Conservation (phyloP, 768 basidiomycete species). For the Lentinula sp. region DNA sequence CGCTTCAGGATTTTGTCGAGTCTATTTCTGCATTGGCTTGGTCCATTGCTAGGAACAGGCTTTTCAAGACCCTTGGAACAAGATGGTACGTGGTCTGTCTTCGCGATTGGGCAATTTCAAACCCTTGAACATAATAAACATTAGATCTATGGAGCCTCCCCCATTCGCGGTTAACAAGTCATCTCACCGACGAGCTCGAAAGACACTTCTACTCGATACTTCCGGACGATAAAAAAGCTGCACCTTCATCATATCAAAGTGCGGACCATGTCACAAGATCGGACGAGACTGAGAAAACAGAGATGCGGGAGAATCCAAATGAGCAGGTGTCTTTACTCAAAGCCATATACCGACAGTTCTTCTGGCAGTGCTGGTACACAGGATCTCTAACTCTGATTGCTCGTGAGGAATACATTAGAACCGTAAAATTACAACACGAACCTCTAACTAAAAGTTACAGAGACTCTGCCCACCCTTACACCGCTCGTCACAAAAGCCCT, state of each 20-base stretch:
- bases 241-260: neutral
- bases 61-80: slow-evolving; percentile 29
- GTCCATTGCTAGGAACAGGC: slow-evolving; percentile 28
- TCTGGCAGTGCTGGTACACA: slow-evolving; percentile 8
- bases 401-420: neutral
- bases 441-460: slow-evolving; percentile 14
- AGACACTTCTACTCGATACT: slow-evolving; percentile 36
- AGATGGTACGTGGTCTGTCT: slow-evolving; percentile 20
- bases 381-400: slow-evolving; percentile 6
- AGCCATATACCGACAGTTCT: slow-evolving; percentile 8
- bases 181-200: slow-evolving; percentile 32
- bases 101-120: neutral
- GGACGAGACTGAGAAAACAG: neutral
- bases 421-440: neutral
- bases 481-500: slow-evolving; percentile 43
- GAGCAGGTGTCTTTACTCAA: slow-evolving; percentile 7
- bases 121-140: neutral
- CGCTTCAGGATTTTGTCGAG: slow-evolving; percentile 19
- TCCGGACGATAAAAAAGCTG: slow-evolving; percentile 31
- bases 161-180: slow-evolving; percentile 21
- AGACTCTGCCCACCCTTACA: slow-evolving; percentile 38
- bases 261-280: neutral
- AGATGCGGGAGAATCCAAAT: neutral
- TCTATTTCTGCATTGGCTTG: slow-evolving; percentile 29
- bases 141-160: slow-evolving; percentile 45